These are phyloP conservation scores for Colletotrichum sp. DNA, from an alignment of 2,329 filamentous ascomycete genomes.

Conservation along the genomic window DNA sequence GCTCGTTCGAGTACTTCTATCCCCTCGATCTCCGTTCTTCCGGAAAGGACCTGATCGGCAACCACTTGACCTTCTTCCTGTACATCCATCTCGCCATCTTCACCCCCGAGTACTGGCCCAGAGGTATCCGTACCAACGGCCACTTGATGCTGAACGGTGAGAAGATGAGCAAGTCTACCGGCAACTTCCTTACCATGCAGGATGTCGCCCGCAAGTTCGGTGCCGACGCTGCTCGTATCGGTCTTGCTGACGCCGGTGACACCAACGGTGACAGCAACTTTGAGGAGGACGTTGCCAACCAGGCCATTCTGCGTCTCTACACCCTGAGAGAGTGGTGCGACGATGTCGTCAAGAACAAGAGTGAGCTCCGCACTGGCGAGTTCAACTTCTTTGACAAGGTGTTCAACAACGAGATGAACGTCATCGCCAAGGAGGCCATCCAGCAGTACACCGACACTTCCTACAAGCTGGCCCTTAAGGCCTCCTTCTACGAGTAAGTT, in stretches of 20 bases:
- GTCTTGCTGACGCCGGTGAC: slow-evolving; percentile 92
- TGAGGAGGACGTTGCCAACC: slow-evolving; percentile 92
- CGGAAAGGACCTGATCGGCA: slow-evolving; percentile 91
- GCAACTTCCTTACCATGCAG: slow-evolving; percentile 92
- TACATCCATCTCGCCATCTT: slow-evolving; percentile 93
- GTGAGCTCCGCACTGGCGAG: slow-evolving; percentile 75
- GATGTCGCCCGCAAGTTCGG: slow-evolving; percentile 92
- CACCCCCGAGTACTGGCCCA: slow-evolving; percentile 86
- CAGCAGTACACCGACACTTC: slow-evolving; percentile 65
- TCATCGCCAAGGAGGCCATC: slow-evolving; percentile 77
- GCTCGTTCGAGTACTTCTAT: slow-evolving; percentile 97
- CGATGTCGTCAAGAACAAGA: slow-evolving; percentile 75
- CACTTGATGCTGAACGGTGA: slow-evolving; percentile 94
- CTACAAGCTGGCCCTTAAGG: slow-evolving; percentile 79
- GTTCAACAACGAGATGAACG: slow-evolving; percentile 93
- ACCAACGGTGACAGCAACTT: slow-evolving; percentile 97
- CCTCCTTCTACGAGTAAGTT: slow-evolving; percentile 76
- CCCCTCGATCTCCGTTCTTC: slow-evolving; percentile 87
- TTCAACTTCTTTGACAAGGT: slow-evolving; percentile 85
- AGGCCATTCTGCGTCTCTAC: slow-evolving; percentile 84
- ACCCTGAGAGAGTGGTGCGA: slow-evolving; percentile 81
- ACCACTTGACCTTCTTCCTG: slow-evolving; percentile 89
- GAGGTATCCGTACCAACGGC: slow-evolving; percentile 84
- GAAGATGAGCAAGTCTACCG: slow-evolving; percentile 98
- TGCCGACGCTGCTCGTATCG: slow-evolving; percentile 89